These are phyloP conservation scores for Babesia ovata DNA, from an alignment of 169 alveolate species.

Conservation along the genomic window DNA sequence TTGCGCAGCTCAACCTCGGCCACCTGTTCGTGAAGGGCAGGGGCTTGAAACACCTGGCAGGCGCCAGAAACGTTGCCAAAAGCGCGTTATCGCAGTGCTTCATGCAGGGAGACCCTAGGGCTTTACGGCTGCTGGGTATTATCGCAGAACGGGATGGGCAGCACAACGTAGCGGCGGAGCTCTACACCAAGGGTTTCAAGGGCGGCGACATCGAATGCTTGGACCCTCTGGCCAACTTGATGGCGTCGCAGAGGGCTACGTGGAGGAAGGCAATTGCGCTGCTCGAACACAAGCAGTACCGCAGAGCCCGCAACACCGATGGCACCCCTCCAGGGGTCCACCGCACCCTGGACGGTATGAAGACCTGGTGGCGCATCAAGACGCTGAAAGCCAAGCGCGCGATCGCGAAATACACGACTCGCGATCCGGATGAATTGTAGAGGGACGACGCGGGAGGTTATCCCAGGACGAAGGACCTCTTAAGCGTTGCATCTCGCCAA, in stretches of 20 bases:
- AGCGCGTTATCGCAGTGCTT: constrained; percentile 25
- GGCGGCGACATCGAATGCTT: constrained; percentile 63
- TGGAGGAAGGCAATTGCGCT: constrained; percentile 46
- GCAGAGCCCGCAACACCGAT: constrained; percentile 12
- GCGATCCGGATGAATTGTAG: not conserved
- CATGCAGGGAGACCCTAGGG: constrained; percentile 41
- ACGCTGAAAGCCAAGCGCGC: constrained; percentile 24
- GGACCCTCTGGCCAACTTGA: constrained; percentile 29
- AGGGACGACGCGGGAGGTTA: too few relatives aligned
- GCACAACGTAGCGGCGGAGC: constrained; percentile 27
- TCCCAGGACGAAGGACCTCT: too few relatives aligned
- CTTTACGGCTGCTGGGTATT: constrained; percentile 28
- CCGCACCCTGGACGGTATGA: constrained; percentile 8
- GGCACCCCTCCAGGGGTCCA: not conserved
- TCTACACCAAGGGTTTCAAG: constrained; percentile 51
- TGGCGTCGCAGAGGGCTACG: constrained; percentile 9
- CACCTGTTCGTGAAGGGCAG: constrained; percentile 9
- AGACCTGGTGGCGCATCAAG: constrained; percentile 16
- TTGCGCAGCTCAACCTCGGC: constrained; percentile 20
- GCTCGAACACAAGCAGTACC: constrained; percentile 58
- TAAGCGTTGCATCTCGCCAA: too few relatives aligned
- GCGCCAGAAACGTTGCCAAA: not conserved
- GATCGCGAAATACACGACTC: constrained; percentile 4
- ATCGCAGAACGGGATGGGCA: constrained; percentile 33
- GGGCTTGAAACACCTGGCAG: constrained; percentile 7